Evolutionary conservation across 2,329 filamentous ascomycete species (phyloP), one percentile per base, ranked within the genome.

Genomic region (Colletotrichum lentis): DNA sequence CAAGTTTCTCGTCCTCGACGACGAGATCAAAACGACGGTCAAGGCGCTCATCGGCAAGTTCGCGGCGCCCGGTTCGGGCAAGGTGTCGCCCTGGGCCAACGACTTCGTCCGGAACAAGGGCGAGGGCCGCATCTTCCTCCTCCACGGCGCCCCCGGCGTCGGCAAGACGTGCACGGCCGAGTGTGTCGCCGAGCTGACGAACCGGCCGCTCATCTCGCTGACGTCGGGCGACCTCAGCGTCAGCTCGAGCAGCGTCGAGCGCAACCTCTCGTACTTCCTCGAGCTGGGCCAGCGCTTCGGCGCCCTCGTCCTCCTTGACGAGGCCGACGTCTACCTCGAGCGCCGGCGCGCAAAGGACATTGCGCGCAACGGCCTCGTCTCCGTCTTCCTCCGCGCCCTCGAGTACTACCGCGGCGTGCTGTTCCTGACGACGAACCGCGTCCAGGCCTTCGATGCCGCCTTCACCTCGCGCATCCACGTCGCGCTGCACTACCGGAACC

Each of bases 271-370:
- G 64, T 83, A 83, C 75, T 84, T 83, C 75, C 77, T 86, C 11
- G 73, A 81, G 47, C 78, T 86, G 4, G 84, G 78, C 47, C 81
- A 82, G 74, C 81, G 80, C 8, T 86, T 82, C 75, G 81, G 80
- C 20, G 85, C 81, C 44, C 79, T 88, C 6, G 80, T 87, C 7
- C 79, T 88, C 3, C 79, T 88, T 5, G 86, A 89, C 73, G 86
- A 89, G 74, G 85, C 85, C 3, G 87, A 89, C 63, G 85, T 88
- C 20, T 89, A 86, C 75, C 82, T 89, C 10, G 85, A 88, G 74
- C 76, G 81, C 60, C 84, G 86, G 2, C 76, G 76, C 2, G 73
- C 78, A 24, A 75, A 72, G 35, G 81, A 85, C 71, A 79, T 84
- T 55, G 75, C 74, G 24, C 81, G 82, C 66, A 85, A 85, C 73